phyloP scores from a whole-genome alignment of 225 moss, liverwort and hornwort genomes.

The Takakia lepidozioides region DNA sequence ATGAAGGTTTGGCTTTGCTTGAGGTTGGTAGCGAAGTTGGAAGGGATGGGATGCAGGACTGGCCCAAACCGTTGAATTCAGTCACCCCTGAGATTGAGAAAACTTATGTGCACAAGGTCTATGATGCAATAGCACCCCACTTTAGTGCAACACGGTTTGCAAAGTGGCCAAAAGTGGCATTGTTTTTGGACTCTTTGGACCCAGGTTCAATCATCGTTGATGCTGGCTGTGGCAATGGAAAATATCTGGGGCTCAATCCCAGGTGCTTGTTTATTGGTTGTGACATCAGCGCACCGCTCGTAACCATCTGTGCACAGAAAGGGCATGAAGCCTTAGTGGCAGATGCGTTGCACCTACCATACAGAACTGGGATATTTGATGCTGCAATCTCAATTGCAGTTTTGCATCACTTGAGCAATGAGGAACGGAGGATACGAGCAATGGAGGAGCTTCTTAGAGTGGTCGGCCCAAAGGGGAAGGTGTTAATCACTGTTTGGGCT shows the following conservation, averaged over 20 bases:
- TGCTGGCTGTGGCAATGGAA: slow-evolving; percentile 97
- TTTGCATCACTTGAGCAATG: slow-evolving; percentile 89
- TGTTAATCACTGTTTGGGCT: slow-evolving; percentile 95
- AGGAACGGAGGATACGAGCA: slow-evolving; percentile 68
- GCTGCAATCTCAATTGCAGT: slow-evolving; percentile 95
- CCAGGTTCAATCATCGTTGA: slow-evolving; percentile 81
- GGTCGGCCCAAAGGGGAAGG: slow-evolving; percentile 58
- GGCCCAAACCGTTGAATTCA: slow-evolving; percentile 26
- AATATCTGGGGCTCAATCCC: slow-evolving; percentile 79
- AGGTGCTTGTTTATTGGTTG: slow-evolving; percentile 79
- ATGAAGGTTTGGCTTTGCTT: no score
- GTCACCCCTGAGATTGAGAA: slow-evolving; percentile 91
- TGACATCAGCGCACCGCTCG: slow-evolving; percentile 85
- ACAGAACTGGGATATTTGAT: slow-evolving; percentile 73
- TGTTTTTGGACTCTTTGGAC: slow-evolving; percentile 61
- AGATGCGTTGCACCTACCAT: slow-evolving; percentile 72
- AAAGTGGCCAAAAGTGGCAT: slow-evolving; percentile 91
- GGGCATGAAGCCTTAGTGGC: slow-evolving; percentile 94
- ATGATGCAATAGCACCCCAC: slow-evolving; percentile 95
- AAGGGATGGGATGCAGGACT: no score
- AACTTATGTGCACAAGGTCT: slow-evolving; percentile 85
- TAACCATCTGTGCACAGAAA: slow-evolving; percentile 65
- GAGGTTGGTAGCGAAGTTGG: no score
- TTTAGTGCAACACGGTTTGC: slow-evolving; percentile 97
- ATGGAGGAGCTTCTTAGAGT: slow-evolving; percentile 84